Conservation (phyloP, 2,329 filamentous ascomycete species). For the Fusarium scirpi region DNA sequence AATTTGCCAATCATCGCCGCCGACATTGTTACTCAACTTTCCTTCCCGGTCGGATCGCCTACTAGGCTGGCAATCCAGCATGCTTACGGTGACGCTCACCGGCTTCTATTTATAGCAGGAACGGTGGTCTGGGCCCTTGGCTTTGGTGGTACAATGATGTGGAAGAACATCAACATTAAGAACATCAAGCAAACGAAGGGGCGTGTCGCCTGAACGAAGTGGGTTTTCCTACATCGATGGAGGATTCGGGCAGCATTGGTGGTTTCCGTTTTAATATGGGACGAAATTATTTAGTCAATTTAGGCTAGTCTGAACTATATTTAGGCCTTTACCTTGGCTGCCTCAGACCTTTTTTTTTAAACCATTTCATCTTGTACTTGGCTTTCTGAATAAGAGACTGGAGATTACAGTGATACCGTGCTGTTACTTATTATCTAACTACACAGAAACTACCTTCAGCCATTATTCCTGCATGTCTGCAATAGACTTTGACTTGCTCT, state of each 20-base stretch:
- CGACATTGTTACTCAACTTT: constrained; percentile 17
- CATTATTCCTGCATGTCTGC: neutral
- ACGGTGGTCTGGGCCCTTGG: constrained; percentile 22
- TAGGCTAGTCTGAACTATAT: neutral
- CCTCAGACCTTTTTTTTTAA: too few species aligned
- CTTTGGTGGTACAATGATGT: constrained; percentile 11
- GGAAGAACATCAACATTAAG: constrained; percentile 29
- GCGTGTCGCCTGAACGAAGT: constrained; percentile 4
- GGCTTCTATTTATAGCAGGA: constrained; percentile 17
- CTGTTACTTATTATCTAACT: neutral
- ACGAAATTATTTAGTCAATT: neutral
- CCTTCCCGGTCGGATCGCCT: constrained; percentile 22
- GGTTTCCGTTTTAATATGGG: neutral
- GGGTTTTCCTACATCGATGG: neutral
- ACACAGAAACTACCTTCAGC: too few species aligned
- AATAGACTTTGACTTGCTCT: neutral
- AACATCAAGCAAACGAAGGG: constrained; percentile 34
- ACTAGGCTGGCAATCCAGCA: constrained; percentile 28
- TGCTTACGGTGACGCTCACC: constrained; percentile 32
- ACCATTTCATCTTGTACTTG: too few species aligned
- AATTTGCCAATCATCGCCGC: constrained; percentile 57
- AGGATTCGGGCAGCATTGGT: neutral
- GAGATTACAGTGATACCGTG: neutral
- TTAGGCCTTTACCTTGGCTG: too few species aligned
- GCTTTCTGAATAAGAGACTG: neutral